phyloP scores from a whole-genome alignment of 2,329 filamentous ascomycete species.

The Endothia cerciana region DNA sequence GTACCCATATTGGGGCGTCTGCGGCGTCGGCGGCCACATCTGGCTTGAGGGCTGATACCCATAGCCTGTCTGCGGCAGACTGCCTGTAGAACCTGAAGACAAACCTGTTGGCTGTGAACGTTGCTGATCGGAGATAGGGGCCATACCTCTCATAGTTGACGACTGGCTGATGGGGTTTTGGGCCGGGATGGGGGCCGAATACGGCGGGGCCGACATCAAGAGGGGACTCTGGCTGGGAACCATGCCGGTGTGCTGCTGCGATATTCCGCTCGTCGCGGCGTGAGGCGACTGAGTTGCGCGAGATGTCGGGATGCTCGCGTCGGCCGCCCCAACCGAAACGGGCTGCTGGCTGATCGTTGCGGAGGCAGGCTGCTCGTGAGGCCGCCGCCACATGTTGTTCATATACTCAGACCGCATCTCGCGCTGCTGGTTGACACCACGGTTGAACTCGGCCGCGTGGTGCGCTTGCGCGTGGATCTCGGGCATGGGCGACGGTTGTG shows the following conservation, averaged over 20 bases:
- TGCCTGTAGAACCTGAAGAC: conserved; percentile 56
- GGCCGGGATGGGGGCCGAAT: conserved; percentile 72
- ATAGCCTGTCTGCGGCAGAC: conserved; percentile 59
- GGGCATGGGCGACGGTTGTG: conserved; percentile 71
- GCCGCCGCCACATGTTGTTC: conserved; percentile 79
- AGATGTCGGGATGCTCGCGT: conserved; percentile 51
- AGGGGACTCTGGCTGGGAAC: conserved; percentile 66
- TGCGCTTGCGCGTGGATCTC: conserved; percentile 87
- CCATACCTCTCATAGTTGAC: conserved; percentile 69
- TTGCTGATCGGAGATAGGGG: conserved; percentile 61
- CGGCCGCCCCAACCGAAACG: conserved; percentile 43
- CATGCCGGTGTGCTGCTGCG: conserved; percentile 56
- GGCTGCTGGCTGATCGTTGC: conserved; percentile 49
- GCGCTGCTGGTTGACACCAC: conserved; percentile 78
- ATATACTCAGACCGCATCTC: conserved; percentile 79
- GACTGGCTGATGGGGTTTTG: conserved; percentile 75
- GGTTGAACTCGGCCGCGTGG: conserved; percentile 90
- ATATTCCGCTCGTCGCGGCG: conserved; percentile 54
- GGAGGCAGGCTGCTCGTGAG: conserved; percentile 73
- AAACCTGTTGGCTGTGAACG: conserved; percentile 68
- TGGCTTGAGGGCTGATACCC: conserved; percentile 65
- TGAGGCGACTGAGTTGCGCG: conserved; percentile 64
- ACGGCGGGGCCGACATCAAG: conserved; percentile 68
- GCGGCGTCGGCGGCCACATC: conserved; percentile 71
- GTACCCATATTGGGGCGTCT: conserved; percentile 61